A percentile compares a stretch with the other conserved stretches of the same genome.
Conservation (phyloP, 805 yeast genomes). For the Cyberlindnera petersonii region DNA sequence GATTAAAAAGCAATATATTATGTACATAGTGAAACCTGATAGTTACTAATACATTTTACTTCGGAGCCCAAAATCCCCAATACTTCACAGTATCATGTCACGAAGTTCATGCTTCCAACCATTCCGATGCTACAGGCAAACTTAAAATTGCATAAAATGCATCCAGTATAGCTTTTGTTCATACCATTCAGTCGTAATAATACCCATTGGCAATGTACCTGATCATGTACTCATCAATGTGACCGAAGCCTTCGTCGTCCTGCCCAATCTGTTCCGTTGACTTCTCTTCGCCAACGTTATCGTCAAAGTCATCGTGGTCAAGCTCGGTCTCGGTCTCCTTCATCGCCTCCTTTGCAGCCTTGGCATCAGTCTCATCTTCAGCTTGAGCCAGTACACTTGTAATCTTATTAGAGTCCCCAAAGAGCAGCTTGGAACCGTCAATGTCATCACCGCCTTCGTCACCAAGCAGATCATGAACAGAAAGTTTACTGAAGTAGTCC, state of each 20-base stretch:
- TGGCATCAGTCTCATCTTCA: conserved; percentile 88
- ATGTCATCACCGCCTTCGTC: conserved; percentile 25
- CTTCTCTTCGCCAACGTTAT: conserved; percentile 47
- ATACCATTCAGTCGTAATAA: conserved; percentile 41
- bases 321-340: conserved; percentile 76
- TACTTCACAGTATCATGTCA: too few species aligned
- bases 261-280: conserved; percentile 20
- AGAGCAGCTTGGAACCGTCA: conserved; percentile 31
- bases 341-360: conserved; percentile 87
- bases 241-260: conserved; percentile 57
- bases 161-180: background rate
- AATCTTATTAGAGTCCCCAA: conserved; percentile 37
- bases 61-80: too few species aligned
- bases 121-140: too few species aligned
- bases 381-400: conserved; percentile 79
- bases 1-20: too few species aligned
- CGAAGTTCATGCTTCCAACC: too few species aligned
- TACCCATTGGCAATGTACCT: conserved; percentile 81
- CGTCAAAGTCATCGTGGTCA: conserved; percentile 76
- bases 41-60: too few species aligned
- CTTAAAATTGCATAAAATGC: too few species aligned
- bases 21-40: too few species aligned
- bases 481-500: conserved; percentile 84
- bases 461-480: conserved; percentile 82
- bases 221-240: conserved; percentile 95